phyloP scores from a whole-genome alignment of 2,329 filamentous ascomycete genomes.

The Xylaria digitata region DNA sequence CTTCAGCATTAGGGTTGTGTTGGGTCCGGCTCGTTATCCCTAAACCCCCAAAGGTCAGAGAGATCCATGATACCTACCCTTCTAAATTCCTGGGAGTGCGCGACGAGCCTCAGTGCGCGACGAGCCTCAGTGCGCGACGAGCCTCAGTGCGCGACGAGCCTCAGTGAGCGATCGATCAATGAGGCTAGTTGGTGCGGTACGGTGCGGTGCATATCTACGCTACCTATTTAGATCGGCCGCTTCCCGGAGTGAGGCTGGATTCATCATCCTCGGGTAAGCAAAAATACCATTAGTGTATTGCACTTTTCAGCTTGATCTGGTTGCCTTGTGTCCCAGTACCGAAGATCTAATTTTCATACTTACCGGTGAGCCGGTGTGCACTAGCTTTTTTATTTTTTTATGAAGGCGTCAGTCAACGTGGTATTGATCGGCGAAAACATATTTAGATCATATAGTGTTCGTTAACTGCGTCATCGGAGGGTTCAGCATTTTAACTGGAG shows the following conservation, averaged over 20 bases:
- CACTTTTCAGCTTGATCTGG: constrained; percentile 1
- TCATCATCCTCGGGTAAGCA: constrained; percentile 18
- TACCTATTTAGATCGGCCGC: constrained; percentile 10
- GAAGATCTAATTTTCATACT: constrained; percentile 1
- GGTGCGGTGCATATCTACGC: background rate
- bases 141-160: too few species aligned
- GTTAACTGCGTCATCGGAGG: background rate
- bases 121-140: constrained; percentile 5
- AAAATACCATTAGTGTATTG: background rate
- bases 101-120: constrained; percentile 1
- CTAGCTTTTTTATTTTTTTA: background rate
- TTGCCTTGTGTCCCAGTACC: background rate
- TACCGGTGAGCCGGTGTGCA: background rate
- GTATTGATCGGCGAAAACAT: background rate
- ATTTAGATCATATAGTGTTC: background rate
- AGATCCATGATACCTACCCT: background rate
- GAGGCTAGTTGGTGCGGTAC: background rate
- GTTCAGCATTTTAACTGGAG: background rate
- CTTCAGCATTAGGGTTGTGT: background rate
- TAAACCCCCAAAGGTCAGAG: background rate
- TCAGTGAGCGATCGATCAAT: background rate
- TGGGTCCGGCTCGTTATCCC: constrained; percentile 2
- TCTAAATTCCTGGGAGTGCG: constrained; percentile 6
- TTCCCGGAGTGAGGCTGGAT: constrained; percentile 32
- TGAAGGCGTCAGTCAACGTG: background rate